phyloP scores from a whole-genome alignment of 2,329 filamentous ascomycete genomes.

The Ceratocystis variospora region DNA sequence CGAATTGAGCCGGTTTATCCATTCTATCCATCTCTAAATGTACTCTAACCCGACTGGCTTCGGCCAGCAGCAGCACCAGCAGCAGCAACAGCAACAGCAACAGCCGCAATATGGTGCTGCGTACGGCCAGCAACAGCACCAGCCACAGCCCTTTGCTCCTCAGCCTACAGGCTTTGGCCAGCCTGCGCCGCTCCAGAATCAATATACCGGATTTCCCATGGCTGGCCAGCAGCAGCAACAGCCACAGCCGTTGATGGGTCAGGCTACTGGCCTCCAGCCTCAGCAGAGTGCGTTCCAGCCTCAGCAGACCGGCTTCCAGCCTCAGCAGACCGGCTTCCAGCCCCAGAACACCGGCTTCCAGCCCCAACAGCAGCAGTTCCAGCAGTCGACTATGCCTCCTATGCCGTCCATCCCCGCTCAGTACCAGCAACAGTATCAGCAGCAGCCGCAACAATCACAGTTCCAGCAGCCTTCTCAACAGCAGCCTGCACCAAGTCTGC shows the following conservation, averaged over 20 bases:
- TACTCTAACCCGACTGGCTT: constrained; percentile 83
- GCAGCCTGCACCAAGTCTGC: constrained; percentile 29
- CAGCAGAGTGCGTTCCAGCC: constrained; percentile 8
- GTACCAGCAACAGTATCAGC: constrained; percentile 44
- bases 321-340: constrained; percentile 16
- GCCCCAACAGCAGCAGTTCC: constrained; percentile 42
- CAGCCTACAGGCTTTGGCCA: constrained; percentile 46
- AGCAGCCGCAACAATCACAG: constrained; percentile 33
- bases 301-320: constrained; percentile 4
- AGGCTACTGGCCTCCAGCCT: constrained; percentile 23
- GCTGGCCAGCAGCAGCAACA: constrained; percentile 38
- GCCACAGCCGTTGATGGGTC: constrained; percentile 48
- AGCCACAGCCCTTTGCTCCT: constrained; percentile 40
- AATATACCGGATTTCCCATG: constrained; percentile 47
- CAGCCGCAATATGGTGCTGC: constrained; percentile 42
- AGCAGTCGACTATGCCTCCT: constrained; percentile 41
- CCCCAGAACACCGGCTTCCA: constrained; percentile 12
- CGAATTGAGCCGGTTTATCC: not conserved
- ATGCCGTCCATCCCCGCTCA: constrained; percentile 47
- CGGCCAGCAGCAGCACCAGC: constrained; percentile 32
- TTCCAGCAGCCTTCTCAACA: constrained; percentile 31
- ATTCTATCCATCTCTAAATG: constrained; percentile 39
- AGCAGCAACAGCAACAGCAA: constrained; percentile 26
- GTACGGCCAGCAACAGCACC: constrained; percentile 34
- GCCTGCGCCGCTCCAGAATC: constrained; percentile 37